These are phyloP conservation scores for Coniosporium tulheliwenetii DNA, from an alignment of 2,329 filamentous ascomycete genomes.

Conservation along the genomic window DNA sequence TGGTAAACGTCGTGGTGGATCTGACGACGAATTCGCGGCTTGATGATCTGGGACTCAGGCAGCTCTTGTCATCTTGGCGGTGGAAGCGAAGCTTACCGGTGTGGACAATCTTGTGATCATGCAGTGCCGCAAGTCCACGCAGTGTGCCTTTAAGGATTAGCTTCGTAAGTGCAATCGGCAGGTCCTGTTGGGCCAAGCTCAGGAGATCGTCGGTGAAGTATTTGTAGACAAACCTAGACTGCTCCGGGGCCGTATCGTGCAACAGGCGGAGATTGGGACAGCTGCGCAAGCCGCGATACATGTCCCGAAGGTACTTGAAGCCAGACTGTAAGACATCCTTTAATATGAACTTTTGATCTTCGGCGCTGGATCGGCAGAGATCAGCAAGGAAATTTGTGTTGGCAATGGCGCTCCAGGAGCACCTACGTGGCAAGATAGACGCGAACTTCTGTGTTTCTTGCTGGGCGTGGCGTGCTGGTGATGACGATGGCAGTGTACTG, in stretches of 20 bases:
- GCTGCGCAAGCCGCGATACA: constrained; percentile 4
- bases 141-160: constrained; percentile 27
- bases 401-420: not conserved
- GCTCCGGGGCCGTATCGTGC: constrained; percentile 26
- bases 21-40: too few relatives aligned
- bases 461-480: too few relatives aligned
- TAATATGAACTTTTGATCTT: constrained; percentile 10
- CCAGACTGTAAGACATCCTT: constrained; percentile 11
- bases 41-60: too few relatives aligned
- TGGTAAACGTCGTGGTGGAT: too few relatives aligned
- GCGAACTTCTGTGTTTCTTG: not conserved
- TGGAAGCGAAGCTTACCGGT: constrained; percentile 2
- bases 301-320: constrained; percentile 8
- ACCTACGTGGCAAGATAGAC: constrained; percentile 3
- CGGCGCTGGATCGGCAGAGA: constrained; percentile 9
- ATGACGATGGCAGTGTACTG: too few relatives aligned
- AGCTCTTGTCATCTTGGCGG: too few relatives aligned
- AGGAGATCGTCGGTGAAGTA: constrained; percentile 28
- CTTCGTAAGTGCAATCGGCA: constrained; percentile 22
- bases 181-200: constrained; percentile 23
- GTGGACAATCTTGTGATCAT: constrained; percentile 20
- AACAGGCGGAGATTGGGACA: constrained; percentile 22
- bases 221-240: constrained; percentile 30
- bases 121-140: constrained; percentile 21
- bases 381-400: not conserved